Evolutionary conservation across 148 eudicot genomes (phyloP), one percentile per base, ranked within the genome.

Genomic region (Chenopodium formosanum): DNA sequence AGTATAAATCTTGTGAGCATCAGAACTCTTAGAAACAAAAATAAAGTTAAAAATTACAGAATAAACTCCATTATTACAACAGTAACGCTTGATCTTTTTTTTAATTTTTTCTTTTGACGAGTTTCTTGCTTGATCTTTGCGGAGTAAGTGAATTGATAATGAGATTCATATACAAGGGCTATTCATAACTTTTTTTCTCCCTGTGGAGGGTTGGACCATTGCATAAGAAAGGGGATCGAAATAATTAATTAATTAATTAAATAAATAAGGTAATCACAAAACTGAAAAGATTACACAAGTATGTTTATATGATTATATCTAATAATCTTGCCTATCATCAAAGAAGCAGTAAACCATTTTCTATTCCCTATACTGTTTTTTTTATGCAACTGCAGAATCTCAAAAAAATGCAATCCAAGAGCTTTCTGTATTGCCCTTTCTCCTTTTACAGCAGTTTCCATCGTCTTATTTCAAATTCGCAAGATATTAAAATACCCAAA

Each of bases 401-500:
- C 75, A 9, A 25, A 13, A 25, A 13, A 52, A 53, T 68, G 27
- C 29, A 62, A 73, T 20, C 64, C 44, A 66, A 64, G 29, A 65
- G n/a, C 74, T n/a, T 52, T 70, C 44, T 40, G 44, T 68, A 58
- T 60, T 44, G 84, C 67, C 16, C 23, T 52, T 56, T 31, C 78
- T 62, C 63, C 60, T 62, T n/a, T 48, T 48, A 29, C 70, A 71
- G 80, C 80, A 46, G 32, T 70, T 48, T 68, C 23, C 16, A 32
- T 52, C 83, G 31, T 72, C 69, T 73, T 80, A 76, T 73, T 75
- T 75, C 65, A 34, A 34, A n/a, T 60, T 46, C 58, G 25, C 22
- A 63, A n/a, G 17, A 63, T 34, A 60, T 23, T 44, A 34, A 37
- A 71, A 58, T 44, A n/a, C 73, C 75, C 46, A 81, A 48, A 40